These are phyloP conservation scores for Atkinsonella hypoxylon DNA, from an alignment of 2,329 filamentous ascomycete species.

Conservation along the genomic window DNA sequence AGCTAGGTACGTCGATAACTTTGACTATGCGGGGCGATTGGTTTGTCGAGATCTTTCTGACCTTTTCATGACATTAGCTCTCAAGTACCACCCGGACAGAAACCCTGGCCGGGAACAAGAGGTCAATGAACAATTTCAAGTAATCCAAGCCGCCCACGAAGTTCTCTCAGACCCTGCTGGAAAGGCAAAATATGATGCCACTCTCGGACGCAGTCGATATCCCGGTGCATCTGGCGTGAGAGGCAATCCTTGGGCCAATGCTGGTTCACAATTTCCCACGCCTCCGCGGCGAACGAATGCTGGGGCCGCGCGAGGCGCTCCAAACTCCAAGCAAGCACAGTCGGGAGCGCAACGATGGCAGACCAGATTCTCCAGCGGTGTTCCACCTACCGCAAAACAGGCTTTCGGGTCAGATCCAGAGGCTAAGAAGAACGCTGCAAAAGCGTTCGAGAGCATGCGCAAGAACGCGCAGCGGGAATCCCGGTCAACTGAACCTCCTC, in stretches of 20 bases:
- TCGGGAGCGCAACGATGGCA: constrained; percentile 35
- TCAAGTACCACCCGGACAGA: constrained; percentile 80
- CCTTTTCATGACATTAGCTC: constrained; percentile 34
- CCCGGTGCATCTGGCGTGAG: constrained; percentile 40
- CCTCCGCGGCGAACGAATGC: constrained; percentile 32
- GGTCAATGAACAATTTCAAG: constrained; percentile 71
- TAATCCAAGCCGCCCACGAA: constrained; percentile 78
- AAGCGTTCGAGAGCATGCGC: constrained; percentile 32
- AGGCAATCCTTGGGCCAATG: constrained; percentile 46
- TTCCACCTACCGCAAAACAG: constrained; percentile 31
- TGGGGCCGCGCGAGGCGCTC: constrained; percentile 6
- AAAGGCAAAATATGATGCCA: constrained; percentile 41
- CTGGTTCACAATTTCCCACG: constrained; percentile 34
- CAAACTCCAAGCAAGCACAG: constrained; percentile 10
- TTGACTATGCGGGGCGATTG: neutral
- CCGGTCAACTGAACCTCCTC: constrained; percentile 16
- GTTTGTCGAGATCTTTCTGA: constrained; percentile 12
- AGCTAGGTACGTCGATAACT: constrained; percentile 49
- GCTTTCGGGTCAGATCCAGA: constrained; percentile 21
- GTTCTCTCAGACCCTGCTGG: constrained; percentile 43
- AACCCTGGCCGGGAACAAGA: constrained; percentile 75
- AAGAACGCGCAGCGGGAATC: constrained; percentile 18
- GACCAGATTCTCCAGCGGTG: constrained; percentile 27
- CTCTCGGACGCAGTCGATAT: constrained; percentile 28
- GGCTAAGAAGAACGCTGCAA: constrained; percentile 28